These are phyloP conservation scores for Lasiosphaeria hispida DNA, from an alignment of 495 filamentous ascomycete species.

Conservation along the genomic window DNA sequence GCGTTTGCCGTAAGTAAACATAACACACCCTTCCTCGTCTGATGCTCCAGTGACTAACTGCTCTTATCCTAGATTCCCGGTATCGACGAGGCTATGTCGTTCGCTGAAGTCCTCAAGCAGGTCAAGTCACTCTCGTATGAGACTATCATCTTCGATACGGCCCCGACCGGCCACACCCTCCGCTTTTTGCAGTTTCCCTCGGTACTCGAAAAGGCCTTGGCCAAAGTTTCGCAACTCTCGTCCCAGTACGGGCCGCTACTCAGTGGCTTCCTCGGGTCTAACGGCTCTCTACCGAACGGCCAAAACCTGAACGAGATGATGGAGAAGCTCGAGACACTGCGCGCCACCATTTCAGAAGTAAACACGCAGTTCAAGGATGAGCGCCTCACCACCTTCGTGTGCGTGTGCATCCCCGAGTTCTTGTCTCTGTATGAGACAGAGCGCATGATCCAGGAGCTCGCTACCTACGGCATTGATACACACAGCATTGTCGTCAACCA, in stretches of 20 bases:
- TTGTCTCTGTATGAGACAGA: slow-evolving; percentile 97
- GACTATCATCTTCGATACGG: slow-evolving; percentile 98
- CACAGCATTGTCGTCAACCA: slow-evolving; percentile 98
- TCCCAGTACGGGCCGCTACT: slow-evolving; percentile 94
- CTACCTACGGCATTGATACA: slow-evolving; percentile 90
- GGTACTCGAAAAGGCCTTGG: slow-evolving; percentile 95
- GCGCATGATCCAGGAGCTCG: slow-evolving; percentile 98
- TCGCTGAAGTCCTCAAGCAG: slow-evolving; percentile 97
- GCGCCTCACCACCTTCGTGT: slow-evolving; percentile 95
- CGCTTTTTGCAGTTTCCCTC: slow-evolving; percentile 99
- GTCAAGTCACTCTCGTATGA: slow-evolving; percentile 99
- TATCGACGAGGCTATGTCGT: slow-evolving; percentile 99
- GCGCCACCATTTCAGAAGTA: slow-evolving; percentile 90
- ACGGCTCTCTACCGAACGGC: slow-evolving; percentile 79
- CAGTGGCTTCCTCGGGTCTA: slow-evolving; percentile 83
- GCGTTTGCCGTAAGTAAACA: slow-evolving; percentile 55
- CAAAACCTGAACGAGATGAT: slow-evolving; percentile 88
- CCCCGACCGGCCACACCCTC: slow-evolving; percentile 97
- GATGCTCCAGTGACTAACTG: slow-evolving; percentile 8
- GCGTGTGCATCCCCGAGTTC: slow-evolving; percentile 98
- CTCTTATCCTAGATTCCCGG: slow-evolving; percentile 74
- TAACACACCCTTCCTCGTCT: background rate
- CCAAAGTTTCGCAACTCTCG: slow-evolving; percentile 92
- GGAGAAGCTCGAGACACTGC: slow-evolving; percentile 87
- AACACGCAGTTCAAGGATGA: slow-evolving; percentile 98